Evolutionary conservation across 176 grass and related monocot genomes (phyloP).

Genomic region (Puccinellia tenuiflora): DNA sequence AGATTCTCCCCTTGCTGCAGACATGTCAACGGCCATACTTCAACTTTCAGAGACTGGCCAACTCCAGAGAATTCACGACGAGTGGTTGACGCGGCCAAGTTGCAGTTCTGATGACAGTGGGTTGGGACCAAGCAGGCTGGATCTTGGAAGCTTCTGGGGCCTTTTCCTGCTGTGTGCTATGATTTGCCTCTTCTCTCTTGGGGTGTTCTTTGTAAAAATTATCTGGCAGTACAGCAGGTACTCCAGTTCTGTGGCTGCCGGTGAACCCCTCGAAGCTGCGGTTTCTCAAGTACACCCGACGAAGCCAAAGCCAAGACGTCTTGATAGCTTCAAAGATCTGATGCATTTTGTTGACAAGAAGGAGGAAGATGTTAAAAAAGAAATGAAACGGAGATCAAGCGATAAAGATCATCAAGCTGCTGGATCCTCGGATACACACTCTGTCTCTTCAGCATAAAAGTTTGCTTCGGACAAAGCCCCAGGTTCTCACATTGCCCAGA

Average conservation of each 20-base stretch:
- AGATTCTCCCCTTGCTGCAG: conserved; percentile 76
- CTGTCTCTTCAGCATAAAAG: conserved; percentile 14
- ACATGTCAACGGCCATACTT: conserved; percentile 83
- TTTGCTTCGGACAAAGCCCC: background rate
- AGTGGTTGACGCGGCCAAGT: conserved; percentile 44
- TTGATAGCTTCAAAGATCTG: conserved; percentile 57
- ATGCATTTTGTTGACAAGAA: conserved; percentile 64
- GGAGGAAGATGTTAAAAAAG: conserved; percentile 43
- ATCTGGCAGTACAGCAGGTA: conserved; percentile 49
- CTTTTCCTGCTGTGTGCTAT: conserved; percentile 72
- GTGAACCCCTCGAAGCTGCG: background rate
- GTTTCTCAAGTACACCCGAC: background rate
- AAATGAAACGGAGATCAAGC: conserved; percentile 39
- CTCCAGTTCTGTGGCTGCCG: conserved; percentile 12
- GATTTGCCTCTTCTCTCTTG: conserved; percentile 42
- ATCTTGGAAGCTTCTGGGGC: conserved; percentile 75
- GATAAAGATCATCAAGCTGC: conserved; percentile 51
- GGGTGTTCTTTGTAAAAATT: conserved; percentile 49
- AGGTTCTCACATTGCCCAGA: background rate
- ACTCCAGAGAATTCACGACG: conserved; percentile 77
- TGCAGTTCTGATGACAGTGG: conserved; percentile 52
- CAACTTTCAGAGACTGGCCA: conserved; percentile 83
- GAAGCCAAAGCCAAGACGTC: conserved; percentile 14
- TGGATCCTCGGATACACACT: conserved; percentile 8
- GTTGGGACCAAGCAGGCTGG: conserved; percentile 46